Percentiles rank a stretch among this genome's conserved stretches.
Conservation (phyloP, 495 filamentous ascomycete genomes). For the Penicillium steckii region DNA sequence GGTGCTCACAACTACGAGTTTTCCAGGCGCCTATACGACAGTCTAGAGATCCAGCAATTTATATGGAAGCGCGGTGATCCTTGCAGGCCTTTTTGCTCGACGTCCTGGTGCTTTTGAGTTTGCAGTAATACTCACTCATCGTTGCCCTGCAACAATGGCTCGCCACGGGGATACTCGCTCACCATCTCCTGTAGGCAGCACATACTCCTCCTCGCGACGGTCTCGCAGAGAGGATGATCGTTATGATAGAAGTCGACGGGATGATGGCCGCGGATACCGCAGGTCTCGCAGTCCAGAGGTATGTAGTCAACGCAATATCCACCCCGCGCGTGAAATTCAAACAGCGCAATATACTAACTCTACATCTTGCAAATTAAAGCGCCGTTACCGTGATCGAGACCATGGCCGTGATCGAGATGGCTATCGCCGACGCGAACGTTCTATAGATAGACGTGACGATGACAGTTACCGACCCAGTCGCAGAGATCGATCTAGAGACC, state of each 20-base stretch:
- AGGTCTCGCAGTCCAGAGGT: constrained; percentile 77
- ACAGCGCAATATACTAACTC: constrained; percentile 27
- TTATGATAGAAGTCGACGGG: constrained; percentile 62
- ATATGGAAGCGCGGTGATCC: constrained; percentile 14
- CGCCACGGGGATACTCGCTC: constrained; percentile 89
- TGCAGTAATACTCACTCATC: constrained; percentile 64
- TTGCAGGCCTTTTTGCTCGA: constrained; percentile 3
- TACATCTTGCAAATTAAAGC: constrained; percentile 35
- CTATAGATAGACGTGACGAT: constrained; percentile 69
- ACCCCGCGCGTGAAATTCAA: background rate
- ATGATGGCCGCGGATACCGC: constrained; percentile 59
- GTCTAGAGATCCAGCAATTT: background rate
- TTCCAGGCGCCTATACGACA: background rate
- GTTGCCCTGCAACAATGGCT: constrained; percentile 74
- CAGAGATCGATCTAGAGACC: constrained; percentile 65
- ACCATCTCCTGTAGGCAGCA: constrained; percentile 94
- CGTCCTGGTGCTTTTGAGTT: constrained; percentile 37
- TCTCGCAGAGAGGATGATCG: constrained; percentile 75
- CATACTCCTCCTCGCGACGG: constrained; percentile 71
- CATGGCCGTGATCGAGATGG: constrained; percentile 57
- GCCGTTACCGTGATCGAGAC: constrained; percentile 59
- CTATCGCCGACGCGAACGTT: constrained; percentile 70
- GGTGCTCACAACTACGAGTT: background rate
- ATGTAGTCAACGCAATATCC: constrained; percentile 26
- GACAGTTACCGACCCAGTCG: constrained; percentile 60